These are phyloP conservation scores for Parastagonospora nodorum DNA, from an alignment of 2,329 filamentous ascomycete genomes.

Conservation along the genomic window DNA sequence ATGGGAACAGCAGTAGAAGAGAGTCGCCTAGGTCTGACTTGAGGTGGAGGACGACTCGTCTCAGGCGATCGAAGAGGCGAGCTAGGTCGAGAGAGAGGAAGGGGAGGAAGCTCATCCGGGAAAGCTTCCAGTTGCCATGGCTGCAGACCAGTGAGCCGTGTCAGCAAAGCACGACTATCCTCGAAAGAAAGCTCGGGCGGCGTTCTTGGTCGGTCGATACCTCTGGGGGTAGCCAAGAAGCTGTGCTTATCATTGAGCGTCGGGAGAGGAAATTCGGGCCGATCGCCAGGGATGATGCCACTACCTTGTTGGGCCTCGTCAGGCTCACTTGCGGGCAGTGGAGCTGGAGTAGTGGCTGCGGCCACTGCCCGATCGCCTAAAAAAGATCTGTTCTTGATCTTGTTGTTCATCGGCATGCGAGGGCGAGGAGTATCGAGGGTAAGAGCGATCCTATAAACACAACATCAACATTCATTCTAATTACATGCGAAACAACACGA, in stretches of 20 bases:
- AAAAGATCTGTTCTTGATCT: constrained; percentile 61
- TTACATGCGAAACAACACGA: constrained; percentile 30
- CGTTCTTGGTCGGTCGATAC: constrained; percentile 36
- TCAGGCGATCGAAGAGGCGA: constrained; percentile 36
- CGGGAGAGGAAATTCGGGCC: constrained; percentile 37
- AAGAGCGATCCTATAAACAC: constrained; percentile 37
- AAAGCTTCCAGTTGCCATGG: constrained; percentile 43
- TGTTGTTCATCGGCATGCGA: constrained; percentile 35
- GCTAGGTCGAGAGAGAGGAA: constrained; percentile 38
- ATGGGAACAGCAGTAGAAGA: constrained; percentile 60
- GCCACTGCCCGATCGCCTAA: constrained; percentile 68
- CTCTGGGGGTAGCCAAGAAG: constrained; percentile 21
- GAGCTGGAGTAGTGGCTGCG: constrained; percentile 41
- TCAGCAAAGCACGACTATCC: constrained; percentile 40
- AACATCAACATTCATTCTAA: constrained; percentile 39
- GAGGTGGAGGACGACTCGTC: constrained; percentile 16
- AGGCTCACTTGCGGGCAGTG: constrained; percentile 51
- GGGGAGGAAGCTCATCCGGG: constrained; percentile 41
- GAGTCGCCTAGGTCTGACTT: constrained; percentile 25
- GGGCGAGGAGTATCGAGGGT: constrained; percentile 27
- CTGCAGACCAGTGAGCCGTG: constrained; percentile 42
- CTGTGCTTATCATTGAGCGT: constrained; percentile 29
- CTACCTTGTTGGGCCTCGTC: constrained; percentile 26
- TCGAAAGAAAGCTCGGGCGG: constrained; percentile 35
- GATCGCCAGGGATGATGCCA: constrained; percentile 41